A percentile compares a stretch with the other conserved stretches of the same genome.
Evolutionary conservation across 1,284 basidiomycete genomes (phyloP).

Genomic region (Moesziomyces sp.): DNA sequence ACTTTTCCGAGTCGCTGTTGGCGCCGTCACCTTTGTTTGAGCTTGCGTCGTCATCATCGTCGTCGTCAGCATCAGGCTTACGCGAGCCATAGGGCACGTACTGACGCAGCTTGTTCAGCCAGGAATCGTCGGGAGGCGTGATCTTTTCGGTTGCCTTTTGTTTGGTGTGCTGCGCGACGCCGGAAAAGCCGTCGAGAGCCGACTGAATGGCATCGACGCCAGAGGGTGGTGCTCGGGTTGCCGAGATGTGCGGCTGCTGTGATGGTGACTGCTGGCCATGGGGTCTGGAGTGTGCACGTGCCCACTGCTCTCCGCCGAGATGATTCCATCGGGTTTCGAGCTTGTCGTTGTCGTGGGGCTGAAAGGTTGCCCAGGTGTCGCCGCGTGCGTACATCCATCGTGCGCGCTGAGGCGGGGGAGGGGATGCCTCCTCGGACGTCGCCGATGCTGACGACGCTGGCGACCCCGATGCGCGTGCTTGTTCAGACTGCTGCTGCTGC

Average conservation of each 20-base stretch:
- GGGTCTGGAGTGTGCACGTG: slow-evolving; percentile 1
- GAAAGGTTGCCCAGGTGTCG: slow-evolving; percentile 58
- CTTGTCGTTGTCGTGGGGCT: slow-evolving; percentile 50
- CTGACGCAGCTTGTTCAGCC: slow-evolving; percentile 9
- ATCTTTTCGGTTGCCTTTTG: background rate
- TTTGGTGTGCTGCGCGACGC: slow-evolving; percentile 5
- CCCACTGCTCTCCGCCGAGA: slow-evolving; percentile 40
- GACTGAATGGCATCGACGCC: slow-evolving; percentile 43
- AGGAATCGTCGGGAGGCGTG: background rate
- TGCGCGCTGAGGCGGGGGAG: slow-evolving; percentile 31
- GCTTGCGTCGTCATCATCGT: slow-evolving; percentile 2
- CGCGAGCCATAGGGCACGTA: slow-evolving; percentile 14
- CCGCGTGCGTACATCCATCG: slow-evolving; percentile 64
- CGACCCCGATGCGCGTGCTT: background rate
- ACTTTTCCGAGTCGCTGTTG: slow-evolving; percentile 1
- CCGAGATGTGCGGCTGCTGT: slow-evolving; percentile 1
- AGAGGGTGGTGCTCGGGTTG: slow-evolving; percentile 37
- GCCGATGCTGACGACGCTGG: background rate
- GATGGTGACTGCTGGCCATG: background rate
- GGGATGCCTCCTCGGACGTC: no score
- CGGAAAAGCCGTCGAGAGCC: slow-evolving; percentile 20
- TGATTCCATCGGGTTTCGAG: slow-evolving; percentile 52
- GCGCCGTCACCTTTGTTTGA: slow-evolving; percentile 13
- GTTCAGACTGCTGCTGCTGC: no score
- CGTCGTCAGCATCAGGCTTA: background rate